A percentile compares a stretch with the other conserved stretches of the same genome.
These are phyloP conservation scores for Kernera saxatilis DNA, from an alignment of 345 rosid species.

Conservation along the genomic window DNA sequence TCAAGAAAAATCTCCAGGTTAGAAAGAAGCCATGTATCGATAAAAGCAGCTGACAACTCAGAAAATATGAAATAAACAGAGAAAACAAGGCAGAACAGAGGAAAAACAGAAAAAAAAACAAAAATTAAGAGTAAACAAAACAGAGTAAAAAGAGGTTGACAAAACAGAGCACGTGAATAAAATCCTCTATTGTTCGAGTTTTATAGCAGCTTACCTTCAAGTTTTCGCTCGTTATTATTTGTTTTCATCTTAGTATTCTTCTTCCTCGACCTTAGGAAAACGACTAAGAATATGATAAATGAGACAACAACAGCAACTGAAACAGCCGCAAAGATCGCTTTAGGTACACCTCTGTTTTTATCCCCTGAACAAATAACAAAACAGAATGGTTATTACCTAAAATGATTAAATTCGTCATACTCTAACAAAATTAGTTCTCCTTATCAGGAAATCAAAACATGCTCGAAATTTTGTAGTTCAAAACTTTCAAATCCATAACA, in stretches of 20 bases:
- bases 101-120: too few species aligned
- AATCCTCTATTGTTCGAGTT: not conserved
- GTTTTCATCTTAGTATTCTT: not conserved
- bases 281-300: not conserved
- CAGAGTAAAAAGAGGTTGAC: not conserved
- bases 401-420: not conserved
- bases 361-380: not conserved
- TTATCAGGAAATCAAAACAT: not conserved
- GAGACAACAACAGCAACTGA: not conserved
- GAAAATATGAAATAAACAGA: not conserved
- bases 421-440: not conserved
- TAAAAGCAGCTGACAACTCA: not conserved
- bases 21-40: not conserved
- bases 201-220: slow-evolving; percentile 20
- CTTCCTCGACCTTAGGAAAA: not conserved
- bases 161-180: not conserved
- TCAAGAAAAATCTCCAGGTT: not conserved
- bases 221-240: not conserved
- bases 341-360: slow-evolving; percentile 10
- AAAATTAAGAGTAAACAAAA: not conserved
- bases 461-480: not conserved
- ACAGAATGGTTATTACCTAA: not conserved
- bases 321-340: slow-evolving; percentile 9
- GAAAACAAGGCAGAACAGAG: not conserved
- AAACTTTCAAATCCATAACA: not conserved